Evolutionary conservation across 2,329 filamentous ascomycete genomes (phyloP).

Genomic region (Triangularia verruculosa): DNA sequence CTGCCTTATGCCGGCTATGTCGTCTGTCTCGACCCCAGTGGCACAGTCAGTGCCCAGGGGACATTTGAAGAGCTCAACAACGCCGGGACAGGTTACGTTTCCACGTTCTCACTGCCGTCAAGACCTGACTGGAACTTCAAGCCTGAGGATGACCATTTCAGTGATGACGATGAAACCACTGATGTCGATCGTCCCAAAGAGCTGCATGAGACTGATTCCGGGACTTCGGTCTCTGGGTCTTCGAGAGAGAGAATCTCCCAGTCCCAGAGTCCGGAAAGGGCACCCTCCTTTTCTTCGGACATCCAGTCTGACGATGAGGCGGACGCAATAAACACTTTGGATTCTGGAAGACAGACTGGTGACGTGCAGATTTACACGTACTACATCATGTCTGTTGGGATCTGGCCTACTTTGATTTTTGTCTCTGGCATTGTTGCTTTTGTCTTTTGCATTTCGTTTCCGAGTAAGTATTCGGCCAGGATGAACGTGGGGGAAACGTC

Average conservation of each 20-base stretch:
- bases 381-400: constrained; percentile 27
- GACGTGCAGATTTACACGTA: constrained; percentile 28
- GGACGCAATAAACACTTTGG: not conserved
- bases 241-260: not conserved
- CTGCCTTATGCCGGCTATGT: constrained; percentile 40
- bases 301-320: not conserved
- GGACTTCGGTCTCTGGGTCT: constrained; percentile 6
- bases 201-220: constrained; percentile 2
- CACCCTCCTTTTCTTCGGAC: not conserved
- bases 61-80: constrained; percentile 25
- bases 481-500: not conserved
- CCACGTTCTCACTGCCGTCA: constrained; percentile 20
- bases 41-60: constrained; percentile 35
- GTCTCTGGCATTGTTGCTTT: constrained; percentile 24
- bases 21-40: constrained; percentile 33
- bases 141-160: constrained; percentile 12
- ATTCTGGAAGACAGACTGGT: constrained; percentile 22
- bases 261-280: constrained; percentile 10
- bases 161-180: constrained; percentile 2
- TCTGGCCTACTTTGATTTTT: constrained; percentile 24
- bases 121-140: constrained; percentile 18
- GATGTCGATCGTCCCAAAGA: constrained; percentile 11
- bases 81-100: constrained; percentile 25
- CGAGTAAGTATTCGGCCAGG: constrained; percentile 23
- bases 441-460: constrained; percentile 27